phyloP scores from a whole-genome alignment of 768 basidiomycete genomes.

The Hericium rajendrae region DNA sequence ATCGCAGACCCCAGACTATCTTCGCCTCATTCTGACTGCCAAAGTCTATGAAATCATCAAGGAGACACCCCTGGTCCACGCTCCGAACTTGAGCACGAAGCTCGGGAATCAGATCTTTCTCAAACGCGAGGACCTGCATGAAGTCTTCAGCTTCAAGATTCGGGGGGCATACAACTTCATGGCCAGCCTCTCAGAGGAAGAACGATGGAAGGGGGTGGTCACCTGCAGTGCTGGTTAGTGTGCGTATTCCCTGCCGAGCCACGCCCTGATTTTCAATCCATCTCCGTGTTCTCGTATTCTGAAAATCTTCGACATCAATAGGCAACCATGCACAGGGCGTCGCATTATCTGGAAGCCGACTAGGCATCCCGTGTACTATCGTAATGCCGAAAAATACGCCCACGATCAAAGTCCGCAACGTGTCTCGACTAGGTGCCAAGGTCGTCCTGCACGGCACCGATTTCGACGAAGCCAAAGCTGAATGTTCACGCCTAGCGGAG shows the following conservation, averaged over 20 bases:
- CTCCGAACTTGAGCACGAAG: slow-evolving; percentile 76
- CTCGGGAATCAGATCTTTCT: slow-evolving; percentile 93
- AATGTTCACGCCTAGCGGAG: slow-evolving; percentile 79
- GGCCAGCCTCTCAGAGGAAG: slow-evolving; percentile 78
- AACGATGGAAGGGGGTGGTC: slow-evolving; percentile 94
- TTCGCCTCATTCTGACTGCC: slow-evolving; percentile 78
- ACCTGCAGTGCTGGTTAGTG: slow-evolving; percentile 97
- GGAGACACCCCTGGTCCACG: slow-evolving; percentile 84
- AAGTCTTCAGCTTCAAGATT: slow-evolving; percentile 99
- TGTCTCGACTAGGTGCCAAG: slow-evolving; percentile 89
- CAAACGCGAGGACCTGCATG: slow-evolving; percentile 94
- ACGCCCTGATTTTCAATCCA: background rate
- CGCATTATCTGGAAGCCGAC: slow-evolving; percentile 81
- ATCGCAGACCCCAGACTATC: slow-evolving; percentile 72
- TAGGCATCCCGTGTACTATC: slow-evolving; percentile 93
- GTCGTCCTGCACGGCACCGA: slow-evolving; percentile 87
- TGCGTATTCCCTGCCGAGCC: slow-evolving; percentile 27
- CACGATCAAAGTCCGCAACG: slow-evolving; percentile 91
- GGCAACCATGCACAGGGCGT: slow-evolving; percentile 99
- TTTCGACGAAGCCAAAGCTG: slow-evolving; percentile 93
- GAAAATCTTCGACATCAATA: slow-evolving; percentile 21
- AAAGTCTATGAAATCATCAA: slow-evolving; percentile 86
- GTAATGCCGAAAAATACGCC: slow-evolving; percentile 97
- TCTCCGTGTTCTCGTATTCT: slow-evolving; percentile 4
- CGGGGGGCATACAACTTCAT: slow-evolving; percentile 98